Percentiles rank a stretch among this genome's conserved stretches.
These are phyloP conservation scores for Colletotrichum sp. DNA, from an alignment of 2,329 filamentous ascomycete genomes.

Conservation along the genomic window DNA sequence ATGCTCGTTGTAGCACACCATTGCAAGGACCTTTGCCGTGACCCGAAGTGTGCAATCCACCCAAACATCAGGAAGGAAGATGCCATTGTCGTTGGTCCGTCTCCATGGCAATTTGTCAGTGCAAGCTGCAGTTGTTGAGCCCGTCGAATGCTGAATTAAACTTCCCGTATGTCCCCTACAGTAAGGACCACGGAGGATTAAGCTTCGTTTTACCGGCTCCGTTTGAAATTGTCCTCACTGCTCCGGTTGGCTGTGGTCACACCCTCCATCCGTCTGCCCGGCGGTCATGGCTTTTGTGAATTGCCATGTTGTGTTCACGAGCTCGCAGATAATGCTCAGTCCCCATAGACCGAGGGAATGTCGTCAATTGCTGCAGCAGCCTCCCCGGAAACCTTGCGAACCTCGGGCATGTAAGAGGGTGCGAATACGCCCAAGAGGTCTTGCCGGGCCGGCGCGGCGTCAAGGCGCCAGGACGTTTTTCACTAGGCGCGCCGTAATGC, in stretches of 20 bases:
- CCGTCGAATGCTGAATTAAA: neutral
- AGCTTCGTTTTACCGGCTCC: neutral
- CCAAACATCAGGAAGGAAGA: neutral
- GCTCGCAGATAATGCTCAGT: neutral
- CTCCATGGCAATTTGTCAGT: neutral
- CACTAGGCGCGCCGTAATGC: neutral
- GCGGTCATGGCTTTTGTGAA: neutral
- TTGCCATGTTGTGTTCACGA: neutral
- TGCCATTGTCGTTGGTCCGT: neutral
- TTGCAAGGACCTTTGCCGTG: neutral
- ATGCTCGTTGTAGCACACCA: neutral
- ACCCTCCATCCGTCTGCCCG: neutral
- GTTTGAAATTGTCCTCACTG: neutral
- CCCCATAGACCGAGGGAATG: neutral
- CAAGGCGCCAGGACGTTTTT: neutral
- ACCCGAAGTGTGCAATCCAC: neutral
- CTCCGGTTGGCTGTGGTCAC: neutral
- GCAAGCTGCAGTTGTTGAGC: neutral
- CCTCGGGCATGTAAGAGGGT: neutral
- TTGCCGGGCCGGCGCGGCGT: constrained; percentile 2
- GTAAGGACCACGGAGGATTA: neutral
- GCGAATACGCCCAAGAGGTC: neutral
- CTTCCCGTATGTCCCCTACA: neutral
- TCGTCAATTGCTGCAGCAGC: neutral
- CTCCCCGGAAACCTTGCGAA: neutral